Base-by-base conservation (phyloP, 192 early-diverging fungal species). In the Borealophlyctis nickersoniae region DNA sequence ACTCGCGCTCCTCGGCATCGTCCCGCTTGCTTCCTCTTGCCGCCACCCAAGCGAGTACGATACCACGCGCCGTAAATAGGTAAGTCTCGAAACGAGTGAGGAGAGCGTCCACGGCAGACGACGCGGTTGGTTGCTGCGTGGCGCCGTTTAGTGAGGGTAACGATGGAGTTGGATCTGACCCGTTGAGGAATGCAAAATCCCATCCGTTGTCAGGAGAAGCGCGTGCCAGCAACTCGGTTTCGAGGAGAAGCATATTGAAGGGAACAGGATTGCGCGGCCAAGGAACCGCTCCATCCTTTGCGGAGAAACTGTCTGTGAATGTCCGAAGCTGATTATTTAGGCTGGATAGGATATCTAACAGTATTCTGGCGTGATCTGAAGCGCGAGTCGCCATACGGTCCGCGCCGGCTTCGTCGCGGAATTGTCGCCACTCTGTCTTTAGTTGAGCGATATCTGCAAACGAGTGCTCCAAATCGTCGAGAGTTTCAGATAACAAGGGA, bases 161-260 rank as follows among this genome's bases (percentile, higher is more conserved):
- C 5, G 31, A 22, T 26, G 9, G 19, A 13, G 16, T 3, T 54
- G 24, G 24, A 24, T 5, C 49, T 28, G 30, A 49, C 2, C 22
- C 34, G 2, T 45, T 50, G n/a, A 59, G 34, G n/a, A n/a, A n/a
- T n/a, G n/a, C n/a, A n/a, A n/a, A n/a, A n/a, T n/a, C n/a, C n/a
- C n/a, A n/a, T n/a, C n/a, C n/a, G 36, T 5, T 49, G 48, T 61
- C 53, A 28, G 66, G 66, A 5, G 58, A 52, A 27, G 67, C 67
- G 5, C 60, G 59, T 1, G 53, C 52, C 53, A 69, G 22, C 26
- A 69, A 45, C 52, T 69, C 67, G 36, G 53, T 55, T 52, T 69
- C 67, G 26, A 69, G 49, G 29, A 69, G 53, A 7, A 69, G 11
- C 52, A 69, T 56, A 35, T 69, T 69, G 60, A 69, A 69, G 7